phyloP scores from a whole-genome alignment of 495 filamentous ascomycete genomes.

The Hypoxylon fragiforme region DNA sequence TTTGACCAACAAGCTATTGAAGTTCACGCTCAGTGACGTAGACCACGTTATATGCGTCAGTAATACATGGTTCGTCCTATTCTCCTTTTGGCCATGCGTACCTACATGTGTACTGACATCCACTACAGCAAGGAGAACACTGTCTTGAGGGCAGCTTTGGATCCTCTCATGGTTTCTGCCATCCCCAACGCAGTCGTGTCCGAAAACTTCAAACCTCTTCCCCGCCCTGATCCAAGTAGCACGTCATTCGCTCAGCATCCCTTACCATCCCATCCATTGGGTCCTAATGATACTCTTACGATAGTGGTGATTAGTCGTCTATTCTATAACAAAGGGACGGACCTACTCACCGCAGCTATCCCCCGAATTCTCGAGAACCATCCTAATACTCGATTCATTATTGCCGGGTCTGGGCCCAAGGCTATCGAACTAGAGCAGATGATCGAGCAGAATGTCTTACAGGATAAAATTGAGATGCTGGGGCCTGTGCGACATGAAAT shows the following conservation, averaged over 20 bases:
- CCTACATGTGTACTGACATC: conserved; percentile 9
- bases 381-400: conserved; percentile 94
- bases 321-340: conserved; percentile 98
- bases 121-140: conserved; percentile 85
- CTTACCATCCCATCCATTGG: conserved; percentile 57
- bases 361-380: conserved; percentile 87
- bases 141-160: conserved; percentile 88
- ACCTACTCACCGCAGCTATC: conserved; percentile 90
- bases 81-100: not conserved
- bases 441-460: conserved; percentile 92
- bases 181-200: conserved; percentile 98
- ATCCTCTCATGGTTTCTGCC: conserved; percentile 94
- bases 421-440: conserved; percentile 98
- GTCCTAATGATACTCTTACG: conserved; percentile 84
- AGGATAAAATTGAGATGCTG: conserved; percentile 89
- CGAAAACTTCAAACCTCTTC: conserved; percentile 82
- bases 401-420: conserved; percentile 92
- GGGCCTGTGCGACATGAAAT: conserved; percentile 93
- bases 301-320: conserved; percentile 97
- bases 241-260: conserved; percentile 37
- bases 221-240: conserved; percentile 42
- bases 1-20: conserved; percentile 92
- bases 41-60: conserved; percentile 98
- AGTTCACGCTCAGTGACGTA: conserved; percentile 94
- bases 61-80: conserved; percentile 79